Conservation (phyloP, 2,329 filamentous ascomycete species). For the Aspergillus hiratsukae region DNA sequence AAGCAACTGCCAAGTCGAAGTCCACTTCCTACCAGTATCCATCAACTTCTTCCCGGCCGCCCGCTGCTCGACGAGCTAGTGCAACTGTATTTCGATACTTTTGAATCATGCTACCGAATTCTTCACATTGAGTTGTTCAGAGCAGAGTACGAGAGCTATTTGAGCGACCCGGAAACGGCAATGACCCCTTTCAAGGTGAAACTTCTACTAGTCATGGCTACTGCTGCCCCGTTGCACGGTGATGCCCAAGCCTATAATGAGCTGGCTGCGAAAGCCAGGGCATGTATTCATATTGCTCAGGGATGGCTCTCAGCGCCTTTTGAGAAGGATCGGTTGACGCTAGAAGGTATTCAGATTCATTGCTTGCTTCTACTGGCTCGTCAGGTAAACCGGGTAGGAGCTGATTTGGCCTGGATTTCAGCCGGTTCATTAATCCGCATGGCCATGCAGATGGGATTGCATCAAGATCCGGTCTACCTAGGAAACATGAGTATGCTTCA, state of each 20-base stretch:
- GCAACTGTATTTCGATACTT: slow-evolving; percentile 19
- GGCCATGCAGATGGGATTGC: slow-evolving; percentile 31
- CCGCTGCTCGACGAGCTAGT: slow-evolving; percentile 15
- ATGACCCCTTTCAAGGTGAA: slow-evolving; percentile 11
- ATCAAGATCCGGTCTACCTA: slow-evolving; percentile 26
- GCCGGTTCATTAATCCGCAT: slow-evolving; percentile 24
- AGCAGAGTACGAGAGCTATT: slow-evolving; percentile 20
- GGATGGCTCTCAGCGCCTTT: slow-evolving; percentile 18
- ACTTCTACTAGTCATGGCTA: slow-evolving; percentile 21
- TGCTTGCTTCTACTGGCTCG: slow-evolving; percentile 17
- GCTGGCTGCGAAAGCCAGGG: slow-evolving; percentile 2
- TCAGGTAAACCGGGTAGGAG: slow-evolving; percentile 15
- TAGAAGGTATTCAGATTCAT: slow-evolving; percentile 14
- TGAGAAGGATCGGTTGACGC: slow-evolving; percentile 17
- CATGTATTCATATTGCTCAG: slow-evolving; percentile 15
- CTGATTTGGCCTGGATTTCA: slow-evolving; percentile 33
- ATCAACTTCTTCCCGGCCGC: slow-evolving; percentile 10
- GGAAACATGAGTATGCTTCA: slow-evolving; percentile 13
- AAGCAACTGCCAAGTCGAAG: slow-evolving; percentile 14
- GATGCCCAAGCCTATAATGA: slow-evolving; percentile 6
- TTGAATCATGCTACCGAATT: slow-evolving; percentile 27
- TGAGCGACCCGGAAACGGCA: slow-evolving; percentile 6
- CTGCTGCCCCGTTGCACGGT: slow-evolving; percentile 7
- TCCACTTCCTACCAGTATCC: slow-evolving; percentile 7
- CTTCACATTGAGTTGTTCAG: slow-evolving; percentile 23